Evolutionary conservation across 2,329 filamentous ascomycete genomes (phyloP), one percentile per base, ranked within the genome.

Genomic region (Fusarium goolgardi): DNA sequence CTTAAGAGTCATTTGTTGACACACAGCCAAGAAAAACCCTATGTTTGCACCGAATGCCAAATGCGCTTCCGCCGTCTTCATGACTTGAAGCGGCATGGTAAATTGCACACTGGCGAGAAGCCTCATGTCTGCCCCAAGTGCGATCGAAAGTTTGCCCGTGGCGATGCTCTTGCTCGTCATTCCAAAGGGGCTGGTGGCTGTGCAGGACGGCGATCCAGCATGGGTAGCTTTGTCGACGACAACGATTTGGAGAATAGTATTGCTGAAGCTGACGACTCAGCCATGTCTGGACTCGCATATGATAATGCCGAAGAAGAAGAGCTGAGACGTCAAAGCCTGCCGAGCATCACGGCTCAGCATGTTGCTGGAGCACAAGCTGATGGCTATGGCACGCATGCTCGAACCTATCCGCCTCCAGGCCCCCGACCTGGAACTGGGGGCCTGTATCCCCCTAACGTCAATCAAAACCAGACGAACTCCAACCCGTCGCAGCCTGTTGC

Each of bases 21-120:
- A 1, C 96, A 98, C 79, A 97, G 94, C 75, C 95, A 99, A 83
- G 96, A 99, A 79, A 99, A 99, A 80, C 96, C 96, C 0, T 99
- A 96, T 76, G 88, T 96, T 29, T 99, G 96, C 77, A 90, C 93
- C 65, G 93, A 92, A n/a, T 99, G 96, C 78, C 88, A 95, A 72
- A 92, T 96, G 78, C 90, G 95, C 53, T 99, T 99, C 79, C 88
- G 96, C 56, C 89, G 96, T 67, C 84, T 98, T 52, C 96, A 99
- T 77, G 96, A 99, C 75, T 81, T 99, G 70, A 99, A 99, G 82
- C 89, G 96, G 40, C 96, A 99, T 78, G 94, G 91, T 69, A 99
- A 99, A 80, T 86, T 99, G 23, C 96, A 99, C 76, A 98, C 95
- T 0, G 96, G 96, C 56, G 96, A 99, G 81, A 90, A 96, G 75